Evolutionary conservation across 2,329 filamentous ascomycete species (phyloP).

Genomic region (Xylogone sp.): DNA sequence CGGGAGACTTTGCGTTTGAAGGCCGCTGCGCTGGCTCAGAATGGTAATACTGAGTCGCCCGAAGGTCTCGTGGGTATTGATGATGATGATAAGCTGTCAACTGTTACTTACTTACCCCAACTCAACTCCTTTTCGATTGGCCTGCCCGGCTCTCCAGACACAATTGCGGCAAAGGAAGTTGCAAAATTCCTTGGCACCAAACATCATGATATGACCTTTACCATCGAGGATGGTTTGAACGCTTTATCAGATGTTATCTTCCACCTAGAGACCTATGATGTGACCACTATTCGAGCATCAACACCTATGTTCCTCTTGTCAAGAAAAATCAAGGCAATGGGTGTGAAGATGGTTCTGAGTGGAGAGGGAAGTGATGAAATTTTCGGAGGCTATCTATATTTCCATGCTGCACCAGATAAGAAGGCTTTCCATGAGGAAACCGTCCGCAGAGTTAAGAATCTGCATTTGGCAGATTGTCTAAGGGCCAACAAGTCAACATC

Average conservation of each 20-base stretch:
- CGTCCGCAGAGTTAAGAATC: slow-evolving; percentile 89
- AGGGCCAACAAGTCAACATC: slow-evolving; percentile 99
- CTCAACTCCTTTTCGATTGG: slow-evolving; percentile 99
- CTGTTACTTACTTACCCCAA: slow-evolving; percentile 86
- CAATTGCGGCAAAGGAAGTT: slow-evolving; percentile 85
- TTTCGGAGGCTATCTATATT: slow-evolving; percentile 98
- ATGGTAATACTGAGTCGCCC: slow-evolving; percentile 45
- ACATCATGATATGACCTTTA: slow-evolving; percentile 98
- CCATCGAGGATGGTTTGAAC: slow-evolving; percentile 94
- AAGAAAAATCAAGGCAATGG: slow-evolving; percentile 99
- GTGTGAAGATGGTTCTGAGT: slow-evolving; percentile 98
- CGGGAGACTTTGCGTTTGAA: slow-evolving; percentile 80
- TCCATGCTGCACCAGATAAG: slow-evolving; percentile 89
- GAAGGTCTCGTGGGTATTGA: slow-evolving; percentile 90
- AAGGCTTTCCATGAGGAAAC: slow-evolving; percentile 95
- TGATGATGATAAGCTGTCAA: slow-evolving; percentile 83
- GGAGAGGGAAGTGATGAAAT: slow-evolving; percentile 98
- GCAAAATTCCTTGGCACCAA: slow-evolving; percentile 96
- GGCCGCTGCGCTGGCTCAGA: slow-evolving; percentile 53
- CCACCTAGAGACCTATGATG: slow-evolving; percentile 96
- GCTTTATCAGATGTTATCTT: slow-evolving; percentile 96
- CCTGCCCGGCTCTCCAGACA: slow-evolving; percentile 87
- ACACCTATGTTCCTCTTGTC: slow-evolving; percentile 98
- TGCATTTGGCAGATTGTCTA: slow-evolving; percentile 93
- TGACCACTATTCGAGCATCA: slow-evolving; percentile 96